Percentiles rank a stretch among this genome's conserved stretches.
Conservation (phyloP, 805 yeast species). For the Candida loeiensis region DNA sequence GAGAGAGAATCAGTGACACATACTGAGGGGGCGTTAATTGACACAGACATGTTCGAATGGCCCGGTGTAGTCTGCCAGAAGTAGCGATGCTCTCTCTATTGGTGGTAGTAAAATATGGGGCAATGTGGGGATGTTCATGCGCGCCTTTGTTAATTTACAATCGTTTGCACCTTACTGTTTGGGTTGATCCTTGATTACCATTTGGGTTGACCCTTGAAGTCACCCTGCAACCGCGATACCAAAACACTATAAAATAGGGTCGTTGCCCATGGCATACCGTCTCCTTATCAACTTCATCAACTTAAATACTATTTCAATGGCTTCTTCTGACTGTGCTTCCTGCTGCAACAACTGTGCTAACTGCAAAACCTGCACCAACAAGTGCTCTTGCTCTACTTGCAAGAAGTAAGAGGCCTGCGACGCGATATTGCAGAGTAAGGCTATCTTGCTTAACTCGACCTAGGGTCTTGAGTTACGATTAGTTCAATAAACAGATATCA, state of each 20-base stretch:
- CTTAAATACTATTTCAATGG: not conserved
- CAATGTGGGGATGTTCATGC: too few relatives aligned
- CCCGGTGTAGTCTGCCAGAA: too few relatives aligned
- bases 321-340: conserved; percentile 10
- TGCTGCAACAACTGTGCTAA: conserved; percentile 13
- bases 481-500: too few relatives aligned
- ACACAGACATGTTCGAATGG: too few relatives aligned
- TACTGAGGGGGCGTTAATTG: too few relatives aligned
- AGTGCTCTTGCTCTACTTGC: conserved; percentile 13
- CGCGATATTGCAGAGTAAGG: too few relatives aligned
- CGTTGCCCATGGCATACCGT: too few relatives aligned
- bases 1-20: too few relatives aligned
- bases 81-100: too few relatives aligned
- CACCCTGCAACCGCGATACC: not conserved
- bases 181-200: not conserved
- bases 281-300: too few relatives aligned
- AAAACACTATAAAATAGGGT: conserved; percentile 1
- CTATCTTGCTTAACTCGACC: not conserved
- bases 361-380: conserved; percentile 12
- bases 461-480: not conserved
- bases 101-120: too few relatives aligned
- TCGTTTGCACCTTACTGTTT: not conserved
- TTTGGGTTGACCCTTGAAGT: not conserved
- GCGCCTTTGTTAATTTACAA: not conserved
- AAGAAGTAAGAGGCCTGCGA: conserved; percentile 8